Conservation (phyloP, 1,139 yeast genomes). For the Blastobotrys serpentis region DNA sequence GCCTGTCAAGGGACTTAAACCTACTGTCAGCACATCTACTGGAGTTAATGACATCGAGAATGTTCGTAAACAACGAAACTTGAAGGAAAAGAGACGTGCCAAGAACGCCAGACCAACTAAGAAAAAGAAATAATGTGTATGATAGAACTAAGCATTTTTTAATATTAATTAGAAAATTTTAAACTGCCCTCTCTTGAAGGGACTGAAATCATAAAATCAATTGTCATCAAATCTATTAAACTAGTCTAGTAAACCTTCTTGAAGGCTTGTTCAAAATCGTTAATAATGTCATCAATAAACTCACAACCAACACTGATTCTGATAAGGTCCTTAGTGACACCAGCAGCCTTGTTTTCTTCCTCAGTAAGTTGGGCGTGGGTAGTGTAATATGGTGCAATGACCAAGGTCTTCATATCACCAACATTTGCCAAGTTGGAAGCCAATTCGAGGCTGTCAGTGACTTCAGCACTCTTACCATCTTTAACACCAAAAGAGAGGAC, state of each 20-base stretch:
- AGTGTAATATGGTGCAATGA: conserved; percentile 92
- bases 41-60: conserved; percentile 71
- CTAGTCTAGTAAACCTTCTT: conserved; percentile 26
- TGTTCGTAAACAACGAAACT: conserved; percentile 72
- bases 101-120: conserved; percentile 85
- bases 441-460: conserved; percentile 76
- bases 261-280: conserved; percentile 81
- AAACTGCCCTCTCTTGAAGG: too few species aligned
- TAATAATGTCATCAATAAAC: conserved; percentile 82
- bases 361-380: conserved; percentile 89
- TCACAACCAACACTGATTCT: conserved; percentile 91
- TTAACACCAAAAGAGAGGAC: conserved; percentile 87
- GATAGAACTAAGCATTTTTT: not conserved
- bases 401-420: conserved; percentile 92
- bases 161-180: too few species aligned
- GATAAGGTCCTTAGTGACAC: conserved; percentile 83
- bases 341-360: conserved; percentile 75
- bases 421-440: conserved; percentile 95
- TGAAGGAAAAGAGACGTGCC: conserved; percentile 68
- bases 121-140: conserved; percentile 34
- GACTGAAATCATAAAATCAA: too few species aligned
- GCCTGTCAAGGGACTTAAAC: conserved; percentile 59
- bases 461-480: conserved; percentile 69
- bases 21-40: conserved; percentile 39
- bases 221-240: not conserved